Conservation (phyloP, 345 rosid genomes). For the Brassica rapa region DNA sequence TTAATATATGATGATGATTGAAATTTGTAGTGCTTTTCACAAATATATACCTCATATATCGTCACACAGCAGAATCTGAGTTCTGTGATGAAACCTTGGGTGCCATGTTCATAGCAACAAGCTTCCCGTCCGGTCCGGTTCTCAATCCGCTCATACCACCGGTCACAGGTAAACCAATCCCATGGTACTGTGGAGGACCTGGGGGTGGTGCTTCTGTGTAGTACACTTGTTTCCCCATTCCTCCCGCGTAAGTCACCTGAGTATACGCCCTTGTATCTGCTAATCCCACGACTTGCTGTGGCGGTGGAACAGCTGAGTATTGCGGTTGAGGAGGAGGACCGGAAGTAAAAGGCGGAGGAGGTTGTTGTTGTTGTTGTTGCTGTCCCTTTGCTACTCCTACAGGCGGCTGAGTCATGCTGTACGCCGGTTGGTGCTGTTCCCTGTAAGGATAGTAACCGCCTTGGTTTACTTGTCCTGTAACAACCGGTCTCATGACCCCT, state of each 20-base stretch:
- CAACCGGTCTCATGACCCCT: slow-evolving; percentile 46
- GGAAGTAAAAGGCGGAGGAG: slow-evolving; percentile 34
- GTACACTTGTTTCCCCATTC: slow-evolving; percentile 65
- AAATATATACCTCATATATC: slow-evolving; percentile 4
- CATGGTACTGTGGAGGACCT: slow-evolving; percentile 54
- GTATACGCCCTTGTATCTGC: slow-evolving; percentile 52
- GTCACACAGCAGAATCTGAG: slow-evolving; percentile 38
- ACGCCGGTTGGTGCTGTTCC: slow-evolving; percentile 56
- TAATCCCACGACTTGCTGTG: slow-evolving; percentile 45
- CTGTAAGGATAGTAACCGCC: slow-evolving; percentile 71
- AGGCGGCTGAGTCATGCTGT: slow-evolving; percentile 49
- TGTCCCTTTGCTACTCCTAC: slow-evolving; percentile 28
- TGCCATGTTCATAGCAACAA: slow-evolving; percentile 30
- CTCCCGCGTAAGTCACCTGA: slow-evolving; percentile 59
- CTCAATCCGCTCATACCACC: slow-evolving; percentile 35
- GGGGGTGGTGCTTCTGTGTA: slow-evolving; percentile 49
- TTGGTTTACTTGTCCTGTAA: slow-evolving; percentile 59
- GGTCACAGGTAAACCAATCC: slow-evolving; percentile 50
- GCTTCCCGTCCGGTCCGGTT: slow-evolving; percentile 39
- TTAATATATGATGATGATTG: neutral
- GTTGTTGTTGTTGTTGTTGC: neutral
- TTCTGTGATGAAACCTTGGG: slow-evolving; percentile 33
- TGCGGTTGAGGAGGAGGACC: slow-evolving; percentile 32
- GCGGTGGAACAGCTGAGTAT: slow-evolving; percentile 41
- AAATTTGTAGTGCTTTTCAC: slow-evolving; percentile 10